Percentiles rank a stretch among this genome's conserved stretches.
phyloP scores from a whole-genome alignment of 306 rosid genomes.

The Psophocarpus tetragonolobus region DNA sequence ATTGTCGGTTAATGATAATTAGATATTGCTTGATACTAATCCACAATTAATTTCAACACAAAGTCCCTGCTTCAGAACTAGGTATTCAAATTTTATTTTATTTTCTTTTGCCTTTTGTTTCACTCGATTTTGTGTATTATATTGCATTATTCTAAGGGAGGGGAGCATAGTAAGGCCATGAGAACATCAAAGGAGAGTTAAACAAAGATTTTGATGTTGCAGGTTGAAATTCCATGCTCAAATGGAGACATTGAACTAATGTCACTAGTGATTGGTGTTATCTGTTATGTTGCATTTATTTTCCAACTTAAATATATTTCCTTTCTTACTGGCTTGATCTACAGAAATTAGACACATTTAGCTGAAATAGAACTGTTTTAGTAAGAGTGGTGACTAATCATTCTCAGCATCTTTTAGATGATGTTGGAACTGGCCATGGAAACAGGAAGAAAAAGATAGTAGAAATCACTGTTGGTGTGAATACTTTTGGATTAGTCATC shows the following conservation, averaged over 20 bases:
- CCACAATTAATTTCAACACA: too few relatives aligned
- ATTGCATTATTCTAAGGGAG: not conserved
- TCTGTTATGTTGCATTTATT: not conserved
- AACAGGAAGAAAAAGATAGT: not conserved
- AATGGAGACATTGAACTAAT: not conserved
- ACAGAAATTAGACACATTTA: not conserved
- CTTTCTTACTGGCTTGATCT: not conserved
- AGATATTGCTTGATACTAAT: too few relatives aligned
- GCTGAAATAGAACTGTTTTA: not conserved
- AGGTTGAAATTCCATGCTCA: not conserved
- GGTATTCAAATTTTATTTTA: not conserved
- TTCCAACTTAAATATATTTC: not conserved
- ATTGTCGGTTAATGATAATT: too few relatives aligned
- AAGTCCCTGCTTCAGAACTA: not conserved
- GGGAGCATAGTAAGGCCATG: not conserved
- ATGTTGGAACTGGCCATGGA: not conserved
- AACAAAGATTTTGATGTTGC: not conserved
- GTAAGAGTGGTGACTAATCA: not conserved
- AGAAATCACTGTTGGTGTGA: not conserved
- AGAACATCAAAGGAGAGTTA: not conserved
- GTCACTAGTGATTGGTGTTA: not conserved
- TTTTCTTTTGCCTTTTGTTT: not conserved
- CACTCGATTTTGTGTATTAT: not conserved
- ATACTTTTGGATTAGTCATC: not conserved
- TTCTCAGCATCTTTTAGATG: not conserved